Base-by-base conservation (phyloP, 1,284 basidiomycete species). In the Apiotrichum akiyoshidainum region DNA sequence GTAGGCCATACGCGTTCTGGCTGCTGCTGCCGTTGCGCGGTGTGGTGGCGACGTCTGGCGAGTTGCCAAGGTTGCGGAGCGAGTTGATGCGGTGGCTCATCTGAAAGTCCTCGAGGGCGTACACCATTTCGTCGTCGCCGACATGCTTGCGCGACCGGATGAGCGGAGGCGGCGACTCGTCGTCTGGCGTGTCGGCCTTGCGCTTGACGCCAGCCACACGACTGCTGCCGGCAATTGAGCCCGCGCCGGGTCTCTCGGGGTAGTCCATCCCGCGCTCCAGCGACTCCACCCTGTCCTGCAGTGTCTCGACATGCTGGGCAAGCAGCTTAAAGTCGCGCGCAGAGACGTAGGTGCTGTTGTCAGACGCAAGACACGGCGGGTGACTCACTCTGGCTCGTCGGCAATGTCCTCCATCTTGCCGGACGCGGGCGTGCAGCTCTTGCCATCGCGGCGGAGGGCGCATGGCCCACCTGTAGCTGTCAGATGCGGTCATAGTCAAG, bases 111-210 rank as follows among this genome's bases (percentile, higher is more conserved):
- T 65, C 63, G 13, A 65, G 58, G 17, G 57, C 63, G 40, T 55
- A 65, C 33, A 61, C 58, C 58, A 61, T 61, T 52, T 65, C 63
- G 53, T 65, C 63, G 35, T 65, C 63, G 31, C 33, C 61, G 13
- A 60, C 22, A 26, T 60, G 54, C 37, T 59, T 46, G 7, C 61
- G 55, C n/a, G 58, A 58, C 34, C 22, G 34, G 37, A 50, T 50
- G 19, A 50, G 37, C 10, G n/a, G 37, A 11, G 35, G 48, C n/a
- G 35, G 37, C 2, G 48, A 40, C 21, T 46, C 45, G 13, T 39
- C 16, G 26, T 40, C 34, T 10, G 34, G 34, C 13, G 41, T 22
- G 13, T 21, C 42, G 7, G 51, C 33, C 6, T 50, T 50, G 35
- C 48, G 48, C 35, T 50, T 50, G 19, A 6, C 39, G 19, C 33